Conservation (phyloP, 352 stramenopile species). For the Phytopythium vexans region DNA sequence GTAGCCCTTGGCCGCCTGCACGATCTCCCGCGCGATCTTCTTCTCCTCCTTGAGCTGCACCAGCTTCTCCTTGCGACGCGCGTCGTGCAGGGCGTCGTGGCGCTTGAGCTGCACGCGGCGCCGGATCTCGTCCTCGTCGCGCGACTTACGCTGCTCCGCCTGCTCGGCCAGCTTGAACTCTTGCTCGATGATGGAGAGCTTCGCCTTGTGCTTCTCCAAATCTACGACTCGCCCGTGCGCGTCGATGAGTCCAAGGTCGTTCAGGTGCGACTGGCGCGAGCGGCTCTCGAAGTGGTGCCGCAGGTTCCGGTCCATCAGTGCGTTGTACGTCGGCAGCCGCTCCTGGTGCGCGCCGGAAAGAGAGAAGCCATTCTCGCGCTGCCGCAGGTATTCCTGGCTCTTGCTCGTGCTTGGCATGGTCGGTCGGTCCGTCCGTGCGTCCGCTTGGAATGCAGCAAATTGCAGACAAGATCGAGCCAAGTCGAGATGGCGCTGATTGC, state of each 20-base stretch:
- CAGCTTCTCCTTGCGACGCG: slow-evolving; percentile 77
- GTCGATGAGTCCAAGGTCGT: slow-evolving; percentile 83
- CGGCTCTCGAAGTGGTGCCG: slow-evolving; percentile 88
- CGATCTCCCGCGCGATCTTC: slow-evolving; percentile 83
- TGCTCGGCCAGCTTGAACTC: slow-evolving; percentile 89
- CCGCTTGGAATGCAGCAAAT: no score
- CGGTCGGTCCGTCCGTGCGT: not conserved
- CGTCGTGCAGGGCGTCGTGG: slow-evolving; percentile 80
- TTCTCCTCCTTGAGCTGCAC: slow-evolving; percentile 88
- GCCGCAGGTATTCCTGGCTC: slow-evolving; percentile 38
- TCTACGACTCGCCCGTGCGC: slow-evolving; percentile 86
- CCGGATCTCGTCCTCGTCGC: slow-evolving; percentile 86
- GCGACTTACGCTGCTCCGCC: slow-evolving; percentile 58
- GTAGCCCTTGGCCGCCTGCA: slow-evolving; percentile 71
- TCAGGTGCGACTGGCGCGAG: slow-evolving; percentile 72
- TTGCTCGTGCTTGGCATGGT: slow-evolving; percentile 26
- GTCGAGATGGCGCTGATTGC: not conserved
- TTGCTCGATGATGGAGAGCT: slow-evolving; percentile 91
- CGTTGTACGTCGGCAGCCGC: slow-evolving; percentile 82
- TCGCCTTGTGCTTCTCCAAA: slow-evolving; percentile 85
- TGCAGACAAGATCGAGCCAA: no score
- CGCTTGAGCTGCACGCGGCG: slow-evolving; percentile 88
- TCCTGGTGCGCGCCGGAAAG: slow-evolving; percentile 60
- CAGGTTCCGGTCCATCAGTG: slow-evolving; percentile 87
- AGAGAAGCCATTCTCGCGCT: slow-evolving; percentile 60